Percentiles rank a stretch among this genome's conserved stretches.
phyloP scores from a whole-genome alignment of 176 grass and related monocot genomes.

The maize (Zea mays) region DNA sequence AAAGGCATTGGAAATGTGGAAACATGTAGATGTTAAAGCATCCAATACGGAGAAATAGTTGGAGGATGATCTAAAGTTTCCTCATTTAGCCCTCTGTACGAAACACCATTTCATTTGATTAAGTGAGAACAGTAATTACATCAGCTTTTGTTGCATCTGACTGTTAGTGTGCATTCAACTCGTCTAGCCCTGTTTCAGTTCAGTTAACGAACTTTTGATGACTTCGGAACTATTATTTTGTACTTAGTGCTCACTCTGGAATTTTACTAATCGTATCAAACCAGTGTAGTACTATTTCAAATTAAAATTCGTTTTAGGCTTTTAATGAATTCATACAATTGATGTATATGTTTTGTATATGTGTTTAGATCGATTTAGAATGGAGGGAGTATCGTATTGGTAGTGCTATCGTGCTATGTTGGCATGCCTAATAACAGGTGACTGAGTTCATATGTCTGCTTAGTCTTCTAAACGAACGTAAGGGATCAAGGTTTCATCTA shows the following conservation, averaged over 20 bases:
- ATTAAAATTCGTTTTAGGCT: neutral
- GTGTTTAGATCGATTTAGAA: no score
- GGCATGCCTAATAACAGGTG: no score
- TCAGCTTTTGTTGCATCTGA: conserved; percentile 3
- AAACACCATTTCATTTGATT: neutral
- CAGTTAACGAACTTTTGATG: neutral
- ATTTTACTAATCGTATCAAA: neutral
- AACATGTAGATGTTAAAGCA: conserved; percentile 7
- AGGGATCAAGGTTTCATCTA: neutral
- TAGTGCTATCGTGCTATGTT: no score
- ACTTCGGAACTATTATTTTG: neutral
- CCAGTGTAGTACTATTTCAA: neutral
- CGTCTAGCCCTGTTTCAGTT: neutral
- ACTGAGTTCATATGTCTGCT: no score
- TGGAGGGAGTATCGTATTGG: no score
- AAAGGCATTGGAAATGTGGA: neutral
- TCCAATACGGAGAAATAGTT: neutral
- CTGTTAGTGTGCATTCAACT: neutral
- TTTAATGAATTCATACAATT: neutral
- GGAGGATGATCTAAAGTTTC: neutral
- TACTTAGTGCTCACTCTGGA: neutral
- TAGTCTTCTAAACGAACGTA: neutral
- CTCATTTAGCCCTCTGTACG: neutral
- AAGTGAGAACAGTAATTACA: neutral
- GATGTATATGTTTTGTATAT: no score